Conservation (phyloP, 495 filamentous ascomycete genomes). For the Tetracladium marchalianum region DNA sequence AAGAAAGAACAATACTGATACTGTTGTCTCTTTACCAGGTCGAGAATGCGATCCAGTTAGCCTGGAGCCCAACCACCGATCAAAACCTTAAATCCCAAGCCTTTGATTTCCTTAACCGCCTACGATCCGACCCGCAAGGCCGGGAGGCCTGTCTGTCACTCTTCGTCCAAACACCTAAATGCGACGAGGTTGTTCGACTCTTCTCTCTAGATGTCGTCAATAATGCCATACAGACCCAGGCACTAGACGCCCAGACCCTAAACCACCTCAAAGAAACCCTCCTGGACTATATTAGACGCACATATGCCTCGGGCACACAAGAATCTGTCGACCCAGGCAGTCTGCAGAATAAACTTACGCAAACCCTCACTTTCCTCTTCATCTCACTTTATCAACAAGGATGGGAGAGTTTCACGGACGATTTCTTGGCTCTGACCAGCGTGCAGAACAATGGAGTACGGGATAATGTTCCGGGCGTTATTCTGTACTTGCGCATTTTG, state of each 20-base stretch:
- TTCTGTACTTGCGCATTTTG: constrained; percentile 81
- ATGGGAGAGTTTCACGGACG: constrained; percentile 84
- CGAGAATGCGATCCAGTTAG: constrained; percentile 86
- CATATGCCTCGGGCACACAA: constrained; percentile 49
- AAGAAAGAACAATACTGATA: neutral
- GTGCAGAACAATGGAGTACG: constrained; percentile 39
- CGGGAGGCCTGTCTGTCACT: constrained; percentile 82
- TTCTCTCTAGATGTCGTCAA: constrained; percentile 86
- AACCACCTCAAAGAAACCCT: constrained; percentile 64
- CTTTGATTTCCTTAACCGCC: constrained; percentile 74
- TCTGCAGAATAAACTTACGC: constrained; percentile 95
- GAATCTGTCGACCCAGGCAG: constrained; percentile 51
- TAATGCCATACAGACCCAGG: constrained; percentile 67
- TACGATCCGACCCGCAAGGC: constrained; percentile 65
- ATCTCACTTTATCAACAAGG: constrained; percentile 69
- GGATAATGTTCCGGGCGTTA: constrained; percentile 65
- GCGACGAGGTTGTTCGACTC: constrained; percentile 76
- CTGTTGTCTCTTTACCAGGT: constrained; percentile 42
- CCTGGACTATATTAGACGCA: constrained; percentile 62
- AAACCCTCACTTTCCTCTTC: constrained; percentile 90
- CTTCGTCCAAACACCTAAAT: constrained; percentile 70
- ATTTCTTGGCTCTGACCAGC: constrained; percentile 62
- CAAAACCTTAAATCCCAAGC: constrained; percentile 72
- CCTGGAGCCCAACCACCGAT: constrained; percentile 66
- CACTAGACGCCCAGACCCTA: constrained; percentile 58